Percentiles rank a stretch among this genome's conserved stretches.
phyloP scores from a whole-genome alignment of 768 basidiomycete species.

The Hemileccinum impolitum region DNA sequence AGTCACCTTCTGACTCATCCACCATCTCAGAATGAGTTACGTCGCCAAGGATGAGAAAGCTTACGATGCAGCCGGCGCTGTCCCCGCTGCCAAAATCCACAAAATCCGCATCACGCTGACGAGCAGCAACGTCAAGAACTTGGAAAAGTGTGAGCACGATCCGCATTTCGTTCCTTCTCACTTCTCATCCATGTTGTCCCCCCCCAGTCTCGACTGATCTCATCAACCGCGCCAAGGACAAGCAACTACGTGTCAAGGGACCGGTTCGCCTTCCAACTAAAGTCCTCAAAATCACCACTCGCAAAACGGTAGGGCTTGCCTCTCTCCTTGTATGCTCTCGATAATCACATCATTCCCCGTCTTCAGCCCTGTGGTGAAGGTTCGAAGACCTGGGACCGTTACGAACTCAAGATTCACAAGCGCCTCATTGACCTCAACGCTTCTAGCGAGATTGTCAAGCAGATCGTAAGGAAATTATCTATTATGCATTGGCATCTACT shows the following conservation, averaged over 20 bases:
- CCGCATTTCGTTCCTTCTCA: not conserved
- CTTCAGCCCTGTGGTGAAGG: slow-evolving; percentile 97
- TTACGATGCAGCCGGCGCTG: slow-evolving; percentile 90
- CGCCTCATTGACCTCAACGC: slow-evolving; percentile 99
- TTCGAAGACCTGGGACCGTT: slow-evolving; percentile 99
- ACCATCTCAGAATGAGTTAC: slow-evolving; percentile 77
- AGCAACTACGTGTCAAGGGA: slow-evolving; percentile 98
- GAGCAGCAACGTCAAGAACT: slow-evolving; percentile 94
- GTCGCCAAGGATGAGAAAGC: slow-evolving; percentile 99
- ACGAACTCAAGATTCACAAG: slow-evolving; percentile 99
- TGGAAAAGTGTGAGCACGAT: slow-evolving; percentile 90
- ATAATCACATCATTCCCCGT: slow-evolving; percentile 1
- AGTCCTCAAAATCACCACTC: slow-evolving; percentile 97
- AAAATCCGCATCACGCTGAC: slow-evolving; percentile 99
- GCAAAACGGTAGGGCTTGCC: slow-evolving; percentile 78
- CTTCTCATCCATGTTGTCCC: not conserved
- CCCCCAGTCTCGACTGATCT: slow-evolving; percentile 88
- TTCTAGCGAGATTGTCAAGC: slow-evolving; percentile 98
- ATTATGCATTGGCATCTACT: not conserved
- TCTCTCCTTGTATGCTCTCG: not conserved
- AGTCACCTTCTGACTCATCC: slow-evolving; percentile 86
- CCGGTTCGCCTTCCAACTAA: slow-evolving; percentile 99
- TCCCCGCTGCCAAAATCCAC: slow-evolving; percentile 90
- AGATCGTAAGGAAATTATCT: slow-evolving; percentile 72
- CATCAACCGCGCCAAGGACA: slow-evolving; percentile 99